These are phyloP conservation scores for Talaromyces proteolyticus DNA, from an alignment of 495 filamentous ascomycete genomes.

Conservation along the genomic window DNA sequence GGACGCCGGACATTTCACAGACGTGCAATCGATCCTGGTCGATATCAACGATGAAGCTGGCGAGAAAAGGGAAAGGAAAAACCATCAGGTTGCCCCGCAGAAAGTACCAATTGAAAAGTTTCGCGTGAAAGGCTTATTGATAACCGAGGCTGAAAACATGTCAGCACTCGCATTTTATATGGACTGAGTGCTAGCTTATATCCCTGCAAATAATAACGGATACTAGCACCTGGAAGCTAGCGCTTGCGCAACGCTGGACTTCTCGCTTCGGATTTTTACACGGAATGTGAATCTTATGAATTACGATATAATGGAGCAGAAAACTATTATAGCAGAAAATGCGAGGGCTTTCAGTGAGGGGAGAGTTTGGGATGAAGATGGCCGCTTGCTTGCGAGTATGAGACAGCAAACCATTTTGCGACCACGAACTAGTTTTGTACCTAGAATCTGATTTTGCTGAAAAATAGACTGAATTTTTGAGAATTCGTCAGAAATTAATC, in stretches of 20 bases:
- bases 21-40: constrained; percentile 5
- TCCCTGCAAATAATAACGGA: constrained; percentile 11
- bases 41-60: too few species aligned
- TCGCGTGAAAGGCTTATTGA: constrained; percentile 3
- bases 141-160: constrained; percentile 10
- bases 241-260: constrained; percentile 14
- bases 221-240: constrained; percentile 9
- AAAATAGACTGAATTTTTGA: too few species aligned
- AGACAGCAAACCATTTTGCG: constrained; percentile 13
- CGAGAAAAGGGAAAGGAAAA: too few species aligned
- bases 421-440: not conserved
- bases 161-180: constrained; percentile 16
- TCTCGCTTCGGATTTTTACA: constrained; percentile 11
- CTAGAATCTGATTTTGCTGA: too few species aligned
- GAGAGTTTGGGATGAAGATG: constrained; percentile 7
- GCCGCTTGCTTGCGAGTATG: constrained; percentile 12
- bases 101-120: constrained; percentile 8
- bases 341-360: constrained; percentile 12
- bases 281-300: constrained; percentile 4
- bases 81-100: not conserved
- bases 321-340: constrained; percentile 11
- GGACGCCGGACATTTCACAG: not conserved
- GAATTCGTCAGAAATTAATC: too few species aligned
- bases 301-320: constrained; percentile 9
- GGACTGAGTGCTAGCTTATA: constrained; percentile 13